A percentile compares a stretch with the other conserved stretches of the same genome.
These are phyloP conservation scores for Wallemia mellicola DNA, from an alignment of 1,284 basidiomycete species.

Conservation along the genomic window DNA sequence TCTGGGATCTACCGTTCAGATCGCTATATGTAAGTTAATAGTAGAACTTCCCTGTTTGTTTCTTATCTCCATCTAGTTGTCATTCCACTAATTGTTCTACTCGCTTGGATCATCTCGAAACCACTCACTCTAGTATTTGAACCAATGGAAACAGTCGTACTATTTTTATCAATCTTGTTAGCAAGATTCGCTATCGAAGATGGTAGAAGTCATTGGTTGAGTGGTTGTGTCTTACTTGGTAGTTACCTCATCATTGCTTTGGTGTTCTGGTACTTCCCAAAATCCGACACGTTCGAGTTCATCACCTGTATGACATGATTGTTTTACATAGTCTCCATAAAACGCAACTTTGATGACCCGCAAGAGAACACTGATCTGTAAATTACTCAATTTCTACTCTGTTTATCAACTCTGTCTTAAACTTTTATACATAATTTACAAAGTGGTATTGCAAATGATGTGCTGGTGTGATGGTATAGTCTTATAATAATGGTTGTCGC, in stretches of 20 bases:
- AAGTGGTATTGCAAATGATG: no score
- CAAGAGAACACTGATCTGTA: no score
- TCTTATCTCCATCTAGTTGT: no score
- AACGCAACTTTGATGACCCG: no score
- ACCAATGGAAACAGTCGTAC: conserved; percentile 18
- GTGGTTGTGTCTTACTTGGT: conserved; percentile 22
- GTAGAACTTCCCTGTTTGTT: no score
- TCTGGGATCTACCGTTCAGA: conserved; percentile 76
- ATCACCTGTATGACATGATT: not conserved
- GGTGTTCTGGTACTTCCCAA: conserved; percentile 21
- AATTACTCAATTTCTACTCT: no score
- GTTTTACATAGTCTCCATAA: no score
- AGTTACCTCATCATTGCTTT: conserved; percentile 21
- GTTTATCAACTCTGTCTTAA: no score
- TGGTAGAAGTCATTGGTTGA: conserved; percentile 56
- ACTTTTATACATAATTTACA: no score
- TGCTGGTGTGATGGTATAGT: no score
- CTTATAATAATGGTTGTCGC: not conserved
- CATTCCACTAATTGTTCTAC: conserved; percentile 32
- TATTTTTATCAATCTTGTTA: conserved; percentile 32
- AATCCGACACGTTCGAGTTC: conserved; percentile 9
- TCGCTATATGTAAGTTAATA: conserved; percentile 48
- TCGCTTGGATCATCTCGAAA: conserved; percentile 21
- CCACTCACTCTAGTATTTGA: conserved; percentile 19
- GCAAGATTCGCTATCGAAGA: conserved; percentile 55